phyloP scores from a whole-genome alignment of 176 grass and related monocot genomes.

The Oryza meyeriana region DNA sequence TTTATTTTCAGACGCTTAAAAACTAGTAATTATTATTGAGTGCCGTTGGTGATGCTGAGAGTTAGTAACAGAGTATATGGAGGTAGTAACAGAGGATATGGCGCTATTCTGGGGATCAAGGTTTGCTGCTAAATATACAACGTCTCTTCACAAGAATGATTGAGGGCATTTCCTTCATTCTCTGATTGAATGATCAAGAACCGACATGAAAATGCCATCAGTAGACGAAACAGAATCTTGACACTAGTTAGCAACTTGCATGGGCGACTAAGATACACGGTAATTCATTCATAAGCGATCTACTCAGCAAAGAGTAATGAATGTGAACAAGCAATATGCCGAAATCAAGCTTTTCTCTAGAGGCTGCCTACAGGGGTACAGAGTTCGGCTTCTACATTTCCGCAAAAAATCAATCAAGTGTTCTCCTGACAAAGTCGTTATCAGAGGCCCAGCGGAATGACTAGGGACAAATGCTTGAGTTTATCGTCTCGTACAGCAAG shows the following conservation, averaged over 20 bases:
- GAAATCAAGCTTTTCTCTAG: background rate
- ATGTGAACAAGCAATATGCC: constrained; percentile 4
- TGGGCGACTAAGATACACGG: background rate
- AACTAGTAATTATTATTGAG: no score
- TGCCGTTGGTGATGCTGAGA: no score
- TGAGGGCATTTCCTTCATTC: background rate
- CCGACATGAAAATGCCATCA: background rate
- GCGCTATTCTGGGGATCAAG: no score
- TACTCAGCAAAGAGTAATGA: constrained; percentile 33
- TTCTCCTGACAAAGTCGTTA: background rate
- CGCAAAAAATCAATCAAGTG: background rate
- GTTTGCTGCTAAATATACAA: background rate
- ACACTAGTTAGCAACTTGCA: background rate
- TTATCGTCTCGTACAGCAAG: background rate
- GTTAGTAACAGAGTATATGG: no score
- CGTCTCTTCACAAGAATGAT: background rate
- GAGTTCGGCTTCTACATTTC: background rate
- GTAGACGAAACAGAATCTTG: background rate
- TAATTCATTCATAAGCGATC: background rate
- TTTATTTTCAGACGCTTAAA: no score
- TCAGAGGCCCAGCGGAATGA: background rate
- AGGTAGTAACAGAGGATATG: no score
- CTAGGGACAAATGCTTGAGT: background rate
- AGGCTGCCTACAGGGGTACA: background rate
- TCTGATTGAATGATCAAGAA: background rate